phyloP scores from a whole-genome alignment of 257 asterid species.

The Haberlea rhodopensis region DNA sequence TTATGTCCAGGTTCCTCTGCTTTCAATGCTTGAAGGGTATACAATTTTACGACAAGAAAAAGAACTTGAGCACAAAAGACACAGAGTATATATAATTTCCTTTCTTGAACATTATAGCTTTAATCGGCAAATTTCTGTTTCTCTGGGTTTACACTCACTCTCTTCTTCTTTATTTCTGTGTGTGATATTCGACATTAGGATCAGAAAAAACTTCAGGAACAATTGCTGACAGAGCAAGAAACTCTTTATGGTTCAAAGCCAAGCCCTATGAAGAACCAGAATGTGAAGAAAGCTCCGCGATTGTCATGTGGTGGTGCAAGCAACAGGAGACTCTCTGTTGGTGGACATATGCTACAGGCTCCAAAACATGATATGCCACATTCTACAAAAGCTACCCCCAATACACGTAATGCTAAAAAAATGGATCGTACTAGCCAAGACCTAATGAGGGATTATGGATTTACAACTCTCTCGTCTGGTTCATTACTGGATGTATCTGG shows the following conservation, averaged over 20 bases:
- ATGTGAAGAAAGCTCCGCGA: constrained; percentile 51
- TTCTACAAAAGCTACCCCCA: constrained; percentile 46
- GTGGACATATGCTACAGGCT: constrained; percentile 46
- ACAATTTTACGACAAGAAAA: constrained; percentile 70
- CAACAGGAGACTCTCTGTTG: constrained; percentile 56
- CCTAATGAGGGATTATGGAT: constrained; percentile 47
- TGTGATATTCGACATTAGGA: constrained; percentile 48
- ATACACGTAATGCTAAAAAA: constrained; percentile 42
- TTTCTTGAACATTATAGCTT: not conserved
- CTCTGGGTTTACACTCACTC: constrained; percentile 7
- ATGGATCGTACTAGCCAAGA: constrained; percentile 36
- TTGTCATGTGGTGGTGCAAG: constrained; percentile 53
- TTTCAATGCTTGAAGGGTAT: constrained; percentile 83
- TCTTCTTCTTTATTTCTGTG: constrained; percentile 1
- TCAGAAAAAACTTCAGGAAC: constrained; percentile 72
- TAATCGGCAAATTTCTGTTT: not conserved
- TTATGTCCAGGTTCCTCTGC: constrained; percentile 58
- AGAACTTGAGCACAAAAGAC: constrained; percentile 82
- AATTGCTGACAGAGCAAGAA: constrained; percentile 53
- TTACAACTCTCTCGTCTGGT: constrained; percentile 63
- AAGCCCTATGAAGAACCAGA: constrained; percentile 62
- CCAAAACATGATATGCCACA: constrained; percentile 44
- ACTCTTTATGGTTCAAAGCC: constrained; percentile 63
- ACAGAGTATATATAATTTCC: constrained; percentile 51
- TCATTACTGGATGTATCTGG: too few species aligned